Evolutionary conservation across 2,329 filamentous ascomycete species (phyloP).

Genomic region (Fusarium zealandicum): DNA sequence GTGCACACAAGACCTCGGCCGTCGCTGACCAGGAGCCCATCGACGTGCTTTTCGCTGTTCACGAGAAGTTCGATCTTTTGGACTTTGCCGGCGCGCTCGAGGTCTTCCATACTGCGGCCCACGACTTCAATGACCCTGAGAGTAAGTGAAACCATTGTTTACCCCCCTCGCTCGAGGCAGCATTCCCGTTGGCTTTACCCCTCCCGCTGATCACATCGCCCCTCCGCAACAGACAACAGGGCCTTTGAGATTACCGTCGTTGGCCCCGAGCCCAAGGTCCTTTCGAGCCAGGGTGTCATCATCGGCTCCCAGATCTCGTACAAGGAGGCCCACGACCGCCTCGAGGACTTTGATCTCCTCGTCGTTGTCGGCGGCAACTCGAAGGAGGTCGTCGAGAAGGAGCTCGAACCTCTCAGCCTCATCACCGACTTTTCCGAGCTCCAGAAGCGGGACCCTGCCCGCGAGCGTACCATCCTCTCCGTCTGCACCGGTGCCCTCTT

Average conservation of each 20-base stretch:
- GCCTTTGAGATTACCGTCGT: constrained; percentile 67
- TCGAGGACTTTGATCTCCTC: constrained; percentile 80
- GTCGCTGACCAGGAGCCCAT: constrained; percentile 64
- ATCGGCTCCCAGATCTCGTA: constrained; percentile 78
- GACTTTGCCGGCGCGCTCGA: constrained; percentile 65
- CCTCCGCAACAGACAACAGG: constrained; percentile 54
- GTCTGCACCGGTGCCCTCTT: constrained; percentile 82
- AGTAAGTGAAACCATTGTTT: constrained; percentile 43
- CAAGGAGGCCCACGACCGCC: constrained; percentile 77
- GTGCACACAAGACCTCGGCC: constrained; percentile 63
- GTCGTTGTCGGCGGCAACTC: constrained; percentile 77
- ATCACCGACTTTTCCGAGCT: constrained; percentile 81
- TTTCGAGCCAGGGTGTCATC: constrained; percentile 69
- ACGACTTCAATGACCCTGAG: constrained; percentile 62
- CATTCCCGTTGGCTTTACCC: constrained; percentile 26
- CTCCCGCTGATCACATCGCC: constrained; percentile 35
- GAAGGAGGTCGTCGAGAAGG: constrained; percentile 69
- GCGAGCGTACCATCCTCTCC: constrained; percentile 82
- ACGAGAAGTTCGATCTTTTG: constrained; percentile 65
- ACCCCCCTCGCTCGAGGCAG: constrained; percentile 6
- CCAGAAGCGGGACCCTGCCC: constrained; percentile 78
- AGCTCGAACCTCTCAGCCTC: constrained; percentile 72
- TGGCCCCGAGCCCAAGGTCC: constrained; percentile 59
- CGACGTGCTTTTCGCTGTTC: constrained; percentile 67
- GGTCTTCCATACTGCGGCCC: constrained; percentile 58